A percentile compares a stretch with the other conserved stretches of the same genome.
phyloP scores from a whole-genome alignment of 768 basidiomycete genomes.

The Dioszegia crocea region DNA sequence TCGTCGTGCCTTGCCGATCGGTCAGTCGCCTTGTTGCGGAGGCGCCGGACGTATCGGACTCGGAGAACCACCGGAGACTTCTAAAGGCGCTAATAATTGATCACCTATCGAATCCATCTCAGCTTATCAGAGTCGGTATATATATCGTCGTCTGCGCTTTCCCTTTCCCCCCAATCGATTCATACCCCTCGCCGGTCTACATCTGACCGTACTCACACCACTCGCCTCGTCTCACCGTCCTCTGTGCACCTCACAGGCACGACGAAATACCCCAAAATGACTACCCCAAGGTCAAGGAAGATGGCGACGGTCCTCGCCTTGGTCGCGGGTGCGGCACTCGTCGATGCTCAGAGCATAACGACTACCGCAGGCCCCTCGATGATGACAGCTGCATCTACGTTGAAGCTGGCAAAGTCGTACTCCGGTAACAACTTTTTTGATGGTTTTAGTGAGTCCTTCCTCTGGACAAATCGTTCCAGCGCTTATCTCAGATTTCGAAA shows the following conservation, averaged over 20 bases:
- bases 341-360: conserved; percentile 2
- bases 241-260: too few species aligned
- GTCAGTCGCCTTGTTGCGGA: too few species aligned
- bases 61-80: too few species aligned
- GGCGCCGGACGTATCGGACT: too few species aligned
- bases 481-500: conserved; percentile 38
- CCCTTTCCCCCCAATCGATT: too few species aligned
- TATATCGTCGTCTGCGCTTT: too few species aligned
- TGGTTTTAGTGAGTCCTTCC: conserved; percentile 19
- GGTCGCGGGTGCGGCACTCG: background rate
- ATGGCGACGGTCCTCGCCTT: background rate
- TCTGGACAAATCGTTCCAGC: background rate
- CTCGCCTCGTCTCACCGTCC: background rate
- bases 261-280: too few species aligned
- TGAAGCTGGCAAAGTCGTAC: conserved; percentile 45
- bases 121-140: too few species aligned
- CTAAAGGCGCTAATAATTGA: too few species aligned
- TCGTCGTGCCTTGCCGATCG: background rate
- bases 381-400: conserved; percentile 19
- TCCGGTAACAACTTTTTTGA: conserved; percentile 37
- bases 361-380: conserved; percentile 11
- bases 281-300: background rate
- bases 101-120: too few species aligned
- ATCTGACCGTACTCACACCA: background rate
- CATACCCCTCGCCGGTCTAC: too few species aligned